Evolutionary conservation across 352 stramenopile genomes (phyloP), one percentile per base, ranked within the genome.

Genomic region (Phytophthora sp.): DNA sequence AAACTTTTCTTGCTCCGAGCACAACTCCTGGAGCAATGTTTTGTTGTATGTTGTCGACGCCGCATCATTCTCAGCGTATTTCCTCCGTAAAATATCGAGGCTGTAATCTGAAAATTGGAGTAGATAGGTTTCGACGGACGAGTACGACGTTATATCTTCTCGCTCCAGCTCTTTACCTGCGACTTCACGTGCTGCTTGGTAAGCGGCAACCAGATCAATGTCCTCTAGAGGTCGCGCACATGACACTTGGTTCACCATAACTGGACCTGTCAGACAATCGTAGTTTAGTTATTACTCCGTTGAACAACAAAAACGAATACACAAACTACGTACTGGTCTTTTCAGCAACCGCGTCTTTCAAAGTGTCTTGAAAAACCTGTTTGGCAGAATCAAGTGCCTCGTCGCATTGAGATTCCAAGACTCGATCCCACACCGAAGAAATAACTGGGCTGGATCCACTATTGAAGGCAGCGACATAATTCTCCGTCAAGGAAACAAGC

Each of bases 401-500:
- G 9, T 84, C 74, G 24, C 76, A 93, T 48, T 92, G 83, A 12
- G 66, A 76, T 56, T 94, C 75, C 4, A 93, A 52, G 7, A 97
- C 87, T 45, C 84, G 85, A 13, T 93, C 84, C 84, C 88, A 96
- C 3, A 88, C 87, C 8, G 72, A 92, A 3, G 84, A 73, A 32
- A 96, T 96, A 13, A 92, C 85, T 0, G 89, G 88, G 26, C 77
- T 85, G 2, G 76, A 66, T 44, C 84, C 85, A 20, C 66, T 79
- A 53, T 93, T 94, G 43, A 94, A 84, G 20, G 83, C 82, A 12
- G 61, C 62, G 1, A 91, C 72, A 24, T 92, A 92, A 44, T 81
- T 86, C 38, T 88, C 37, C 4, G 83, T 78, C 24, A 94, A 65
- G 20, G 80, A 79, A 13, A 79, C 66, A n/a, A 94, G 63, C 82